These are phyloP conservation scores for Suhomyces ambrosiae DNA, from an alignment of 1,139 yeast genomes.

Conservation along the genomic window DNA sequence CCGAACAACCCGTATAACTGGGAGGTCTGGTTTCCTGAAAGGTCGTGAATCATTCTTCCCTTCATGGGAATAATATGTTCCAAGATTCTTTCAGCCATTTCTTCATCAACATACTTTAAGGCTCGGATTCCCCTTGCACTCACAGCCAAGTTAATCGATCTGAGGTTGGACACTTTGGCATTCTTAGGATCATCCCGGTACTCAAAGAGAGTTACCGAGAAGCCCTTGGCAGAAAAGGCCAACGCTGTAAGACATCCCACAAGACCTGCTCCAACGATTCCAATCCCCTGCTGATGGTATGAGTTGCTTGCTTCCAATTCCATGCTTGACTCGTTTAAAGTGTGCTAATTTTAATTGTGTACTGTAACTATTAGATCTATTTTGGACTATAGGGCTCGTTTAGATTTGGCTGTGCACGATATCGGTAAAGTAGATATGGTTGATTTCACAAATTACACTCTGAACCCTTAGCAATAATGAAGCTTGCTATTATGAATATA, in stretches of 20 bases:
- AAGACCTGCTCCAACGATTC: slow-evolving; percentile 79
- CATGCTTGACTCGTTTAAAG: slow-evolving; percentile 1
- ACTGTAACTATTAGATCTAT: too few relatives aligned
- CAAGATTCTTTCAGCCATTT: slow-evolving; percentile 58
- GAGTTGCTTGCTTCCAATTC: slow-evolving; percentile 10
- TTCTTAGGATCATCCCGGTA: slow-evolving; percentile 46
- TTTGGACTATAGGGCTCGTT: too few relatives aligned
- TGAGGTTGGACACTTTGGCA: slow-evolving; percentile 37
- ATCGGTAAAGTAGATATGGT: too few relatives aligned
- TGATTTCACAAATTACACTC: too few relatives aligned
- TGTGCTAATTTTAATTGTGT: too few relatives aligned
- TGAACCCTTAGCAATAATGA: too few relatives aligned
- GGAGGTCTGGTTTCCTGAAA: slow-evolving; percentile 61
- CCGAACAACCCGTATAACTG: slow-evolving; percentile 85
- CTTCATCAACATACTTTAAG: slow-evolving; percentile 59
- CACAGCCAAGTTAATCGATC: slow-evolving; percentile 86
- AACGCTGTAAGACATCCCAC: slow-evolving; percentile 89
- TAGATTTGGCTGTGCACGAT: too few relatives aligned
- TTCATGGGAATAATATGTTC: slow-evolving; percentile 76
- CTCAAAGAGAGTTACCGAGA: slow-evolving; percentile 70
- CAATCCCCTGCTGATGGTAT: slow-evolving; percentile 34
- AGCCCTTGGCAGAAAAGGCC: slow-evolving; percentile 75
- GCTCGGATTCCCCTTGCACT: slow-evolving; percentile 82
- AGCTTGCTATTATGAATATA: too few relatives aligned
- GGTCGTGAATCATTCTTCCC: slow-evolving; percentile 87